Base-by-base conservation (phyloP, 345 rosid species). In the Heritiera fomes region DNA sequence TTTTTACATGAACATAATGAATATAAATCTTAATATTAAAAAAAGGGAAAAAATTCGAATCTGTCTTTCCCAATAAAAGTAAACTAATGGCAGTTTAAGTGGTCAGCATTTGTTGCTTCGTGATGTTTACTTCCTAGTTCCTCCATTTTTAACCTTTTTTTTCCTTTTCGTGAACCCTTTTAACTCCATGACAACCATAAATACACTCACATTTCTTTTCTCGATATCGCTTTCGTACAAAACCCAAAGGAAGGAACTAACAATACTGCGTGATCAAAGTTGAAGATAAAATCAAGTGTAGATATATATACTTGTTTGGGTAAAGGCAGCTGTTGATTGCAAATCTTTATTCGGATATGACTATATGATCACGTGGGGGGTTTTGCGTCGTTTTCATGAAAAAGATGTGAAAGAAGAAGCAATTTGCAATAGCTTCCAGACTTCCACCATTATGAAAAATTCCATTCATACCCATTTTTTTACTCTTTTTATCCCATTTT, bases 301-400 rank as follows among this genome's bases (percentile, higher is more conserved):
- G 2, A 20, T 3, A 8, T 3, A 8, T 20, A 17, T 11, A 15
- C 17, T 2, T 61, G 8, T 47, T 66, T n/a, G 30, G 50, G 50
- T 47, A 60, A 60, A 60, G 65, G 65, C 38, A 61, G 65, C 65
- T 61, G 65, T 28, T 61, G 65, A 61, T 28, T 61, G 53, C 73
- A 45, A 43, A n/a, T 66, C 30, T 14, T 64, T 34, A 64, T 14
- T 64, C 15, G 20, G 71, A 66, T 66, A 1, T 23, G 58, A 4
- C 7, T 23, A 47, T 23, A 69, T 6, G n/a, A 20, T 69, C 56
- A 69, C 58, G 56, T 69, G 56, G 56, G 56, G 14, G 11, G 73
- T 23, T 47, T 47, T 69, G 38, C 52, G 40, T 69, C 73, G 58
- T 47, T 69, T 47, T 47, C 73, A 69, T 23, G 73, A 69, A 47